Percentiles rank a stretch among this genome's conserved stretches.
Evolutionary conservation across 441 rosid genomes (phyloP).

Genomic region (California macrophylla): DNA sequence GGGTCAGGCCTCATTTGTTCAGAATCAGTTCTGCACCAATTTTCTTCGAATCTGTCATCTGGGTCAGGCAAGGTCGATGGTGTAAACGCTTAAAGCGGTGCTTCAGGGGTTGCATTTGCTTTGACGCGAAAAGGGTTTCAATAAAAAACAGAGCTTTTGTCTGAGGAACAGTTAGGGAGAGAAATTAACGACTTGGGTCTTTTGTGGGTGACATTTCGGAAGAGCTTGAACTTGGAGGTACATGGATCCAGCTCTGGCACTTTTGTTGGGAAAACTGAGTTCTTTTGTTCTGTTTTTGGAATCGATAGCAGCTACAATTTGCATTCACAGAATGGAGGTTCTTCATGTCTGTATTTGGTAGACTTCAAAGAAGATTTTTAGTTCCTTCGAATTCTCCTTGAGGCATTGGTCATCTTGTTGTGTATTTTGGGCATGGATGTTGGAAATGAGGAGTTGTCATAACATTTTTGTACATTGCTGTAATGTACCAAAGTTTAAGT

Average conservation of each 20-base stretch:
- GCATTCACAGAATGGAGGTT: background rate
- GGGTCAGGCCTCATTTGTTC: background rate
- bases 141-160: background rate
- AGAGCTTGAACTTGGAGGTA: too few relatives aligned
- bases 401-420: background rate
- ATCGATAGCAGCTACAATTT: background rate
- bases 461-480: background rate
- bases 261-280: too few relatives aligned
- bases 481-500: background rate
- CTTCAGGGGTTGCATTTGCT: background rate
- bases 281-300: background rate
- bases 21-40: background rate
- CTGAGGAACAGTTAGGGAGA: background rate
- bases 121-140: background rate
- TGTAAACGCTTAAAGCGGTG: background rate
- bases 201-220: too few relatives aligned
- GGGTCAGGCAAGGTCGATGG: background rate
- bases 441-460: constrained; percentile 1
- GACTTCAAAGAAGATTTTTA: background rate
- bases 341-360: background rate
- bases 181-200: background rate
- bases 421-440: background rate
- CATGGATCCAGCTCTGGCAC: too few relatives aligned
- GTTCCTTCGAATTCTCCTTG: background rate
- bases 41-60: background rate